Evolutionary conservation across 495 filamentous ascomycete genomes (phyloP), one percentile per base, ranked within the genome.

Genomic region (Podospora australis): DNA sequence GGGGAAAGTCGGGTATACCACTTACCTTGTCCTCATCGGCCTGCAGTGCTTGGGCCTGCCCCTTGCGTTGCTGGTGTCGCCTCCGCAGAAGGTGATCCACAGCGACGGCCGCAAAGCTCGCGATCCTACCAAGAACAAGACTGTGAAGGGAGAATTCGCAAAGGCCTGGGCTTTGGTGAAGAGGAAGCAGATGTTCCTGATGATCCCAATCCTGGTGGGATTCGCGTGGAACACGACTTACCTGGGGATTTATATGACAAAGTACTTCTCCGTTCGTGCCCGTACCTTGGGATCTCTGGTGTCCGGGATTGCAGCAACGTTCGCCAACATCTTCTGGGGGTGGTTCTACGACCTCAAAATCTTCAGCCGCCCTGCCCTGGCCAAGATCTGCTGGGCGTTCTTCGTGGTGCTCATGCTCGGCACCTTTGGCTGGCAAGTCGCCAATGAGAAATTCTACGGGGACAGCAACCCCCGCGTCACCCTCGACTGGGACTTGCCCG

Each of bases 201-300:
- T 82, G 4, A 62, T 81, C 13, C 77, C 78, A 8, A 64, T 80
- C 29, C 68, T 78, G 24, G 60, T 79, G n/a, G 73, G 75, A 0
- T 73, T 71, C 40, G 72, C 74, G 38, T 81, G 77, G 68, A 77
- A 78, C 42, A 48, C 57, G 5, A 77, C 77, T 3, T 80, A 82
- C 36, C 62, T 74, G 25, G 70, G 73, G n/a, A 80, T 78, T 50
- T 81, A 79, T 58, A 65, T 79, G 52, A 74, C 76, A 14, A 74
- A 75, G 42, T 81, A 82, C 54, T 81, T 82, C 58, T 74, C 73
- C 1, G 77, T 82, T 6, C 70, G 76, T 1, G 64, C 74, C 1
- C 66, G 78, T 6, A 72, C 77, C 0, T 62, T 82, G 1, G 74
- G 72, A 6, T 64, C 67, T 1, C 66, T 76, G 20, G 66, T 70